Evolutionary conservation across 805 yeast genomes (phyloP).

Genomic region (Ogataea glucozyma): DNA sequence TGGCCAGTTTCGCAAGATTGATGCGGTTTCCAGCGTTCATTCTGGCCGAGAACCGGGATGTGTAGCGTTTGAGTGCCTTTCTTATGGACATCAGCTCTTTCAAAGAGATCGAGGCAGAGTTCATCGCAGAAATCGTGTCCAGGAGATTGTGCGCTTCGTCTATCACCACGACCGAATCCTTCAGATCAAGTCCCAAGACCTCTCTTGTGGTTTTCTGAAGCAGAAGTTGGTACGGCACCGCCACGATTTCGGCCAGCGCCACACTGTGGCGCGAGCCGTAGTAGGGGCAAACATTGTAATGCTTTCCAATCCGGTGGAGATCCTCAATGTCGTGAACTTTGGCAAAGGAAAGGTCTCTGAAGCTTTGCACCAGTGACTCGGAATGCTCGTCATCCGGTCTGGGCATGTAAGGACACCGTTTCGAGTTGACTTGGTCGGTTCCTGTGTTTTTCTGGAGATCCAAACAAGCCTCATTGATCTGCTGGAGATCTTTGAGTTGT

Average conservation of each 20-base stretch:
- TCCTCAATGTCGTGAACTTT: constrained; percentile 80
- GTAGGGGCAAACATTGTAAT: constrained; percentile 72
- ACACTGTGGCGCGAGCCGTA: constrained; percentile 65
- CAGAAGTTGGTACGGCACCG: constrained; percentile 83
- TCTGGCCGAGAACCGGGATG: constrained; percentile 58
- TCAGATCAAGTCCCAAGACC: constrained; percentile 57
- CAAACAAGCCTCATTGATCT: constrained; percentile 78
- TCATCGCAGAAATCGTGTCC: constrained; percentile 70
- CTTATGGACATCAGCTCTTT: constrained; percentile 48
- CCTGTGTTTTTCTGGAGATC: constrained; percentile 54
- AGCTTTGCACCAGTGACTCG: constrained; percentile 38
- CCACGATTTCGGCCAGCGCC: constrained; percentile 66
- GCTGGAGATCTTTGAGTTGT: constrained; percentile 45
- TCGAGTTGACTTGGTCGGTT: constrained; percentile 12
- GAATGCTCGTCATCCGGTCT: constrained; percentile 35
- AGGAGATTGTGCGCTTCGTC: constrained; percentile 92
- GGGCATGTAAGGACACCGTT: constrained; percentile 45
- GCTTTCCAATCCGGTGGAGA: constrained; percentile 57
- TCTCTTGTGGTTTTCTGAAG: constrained; percentile 62
- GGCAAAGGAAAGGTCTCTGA: constrained; percentile 57
- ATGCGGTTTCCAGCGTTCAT: constrained; percentile 73
- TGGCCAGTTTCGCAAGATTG: constrained; percentile 61
- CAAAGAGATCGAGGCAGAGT: constrained; percentile 59
- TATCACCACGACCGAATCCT: constrained; percentile 68
- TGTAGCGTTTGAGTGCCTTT: constrained; percentile 54